Conservation (phyloP, 768 basidiomycete genomes). For the Termitomyces sp. region DNA sequence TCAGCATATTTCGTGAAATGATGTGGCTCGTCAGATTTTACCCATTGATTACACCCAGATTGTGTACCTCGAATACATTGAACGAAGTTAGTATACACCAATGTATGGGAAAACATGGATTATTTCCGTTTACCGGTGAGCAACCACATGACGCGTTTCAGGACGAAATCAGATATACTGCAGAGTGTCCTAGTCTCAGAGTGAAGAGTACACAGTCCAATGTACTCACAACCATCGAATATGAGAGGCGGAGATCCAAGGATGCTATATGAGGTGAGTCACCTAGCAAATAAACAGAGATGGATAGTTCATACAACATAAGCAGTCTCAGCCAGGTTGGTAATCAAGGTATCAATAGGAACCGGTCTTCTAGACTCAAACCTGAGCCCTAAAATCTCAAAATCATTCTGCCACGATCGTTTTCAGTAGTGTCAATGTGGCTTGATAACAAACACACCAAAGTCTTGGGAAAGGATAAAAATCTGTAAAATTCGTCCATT, state of each 20-base stretch:
- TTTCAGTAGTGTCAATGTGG: neutral
- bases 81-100: slow-evolving; percentile 20
- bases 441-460: slow-evolving; percentile 23
- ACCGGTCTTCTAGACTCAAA: slow-evolving; percentile 34
- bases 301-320: slow-evolving; percentile 33
- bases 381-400: slow-evolving; percentile 44
- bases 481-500: slow-evolving; percentile 27
- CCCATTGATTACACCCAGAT: slow-evolving; percentile 61
- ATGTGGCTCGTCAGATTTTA: neutral
- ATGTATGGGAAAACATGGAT: slow-evolving; percentile 17
- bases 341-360: slow-evolving; percentile 46
- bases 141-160: slow-evolving; percentile 57
- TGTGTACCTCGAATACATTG: slow-evolving; percentile 33
- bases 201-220: neutral
- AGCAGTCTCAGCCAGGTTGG: slow-evolving; percentile 50
- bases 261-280: slow-evolving; percentile 31
- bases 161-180: slow-evolving; percentile 49
- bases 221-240: slow-evolving; percentile 50
- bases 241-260: slow-evolving; percentile 51
- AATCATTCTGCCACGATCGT: slow-evolving; percentile 35
- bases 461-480: slow-evolving; percentile 55
- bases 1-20: slow-evolving; percentile 4
- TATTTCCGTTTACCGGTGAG: slow-evolving; percentile 36
- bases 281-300: neutral
- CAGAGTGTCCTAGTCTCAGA: neutral